A percentile compares a stretch with the other conserved stretches of the same genome.
Evolutionary conservation across 495 filamentous ascomycete species (phyloP).

Genomic region (Podospora pseudoanserina): DNA sequence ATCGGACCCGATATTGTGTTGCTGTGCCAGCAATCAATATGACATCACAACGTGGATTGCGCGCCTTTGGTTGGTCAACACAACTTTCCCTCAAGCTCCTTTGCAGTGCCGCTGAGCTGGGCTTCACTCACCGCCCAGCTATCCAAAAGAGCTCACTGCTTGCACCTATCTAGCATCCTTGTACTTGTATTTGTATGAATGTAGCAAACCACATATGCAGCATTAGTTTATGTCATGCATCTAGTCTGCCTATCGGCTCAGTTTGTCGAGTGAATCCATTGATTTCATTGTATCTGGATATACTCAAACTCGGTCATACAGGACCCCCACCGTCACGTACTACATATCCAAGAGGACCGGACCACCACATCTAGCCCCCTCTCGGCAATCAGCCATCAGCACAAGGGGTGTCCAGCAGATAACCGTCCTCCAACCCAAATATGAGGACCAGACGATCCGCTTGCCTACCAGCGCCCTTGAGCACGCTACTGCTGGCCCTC

Average conservation of each 20-base stretch:
- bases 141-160: neutral
- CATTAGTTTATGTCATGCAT: neutral
- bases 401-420: neutral
- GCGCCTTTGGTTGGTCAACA: slow-evolving; percentile 20
- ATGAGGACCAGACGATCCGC: slow-evolving; percentile 6
- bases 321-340: neutral
- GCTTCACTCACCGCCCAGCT: neutral
- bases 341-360: neutral
- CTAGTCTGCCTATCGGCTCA: neutral
- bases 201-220: neutral
- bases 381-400: neutral
- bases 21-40: slow-evolving; percentile 26
- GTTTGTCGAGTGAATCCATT: neutral
- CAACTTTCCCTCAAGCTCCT: neutral
- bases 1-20: slow-evolving; percentile 13
- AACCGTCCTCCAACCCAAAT: neutral
- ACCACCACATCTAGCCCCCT: neutral
- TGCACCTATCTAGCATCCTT: neutral
- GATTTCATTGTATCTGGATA: neutral
- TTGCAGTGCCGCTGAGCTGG: neutral
- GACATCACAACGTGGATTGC: slow-evolving; percentile 23
- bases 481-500: slow-evolving; percentile 11
- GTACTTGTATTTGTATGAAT: neutral
- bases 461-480: neutral
- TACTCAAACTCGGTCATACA: neutral